phyloP scores from a whole-genome alignment of 768 basidiomycete genomes.

The Russula olivacea region DNA sequence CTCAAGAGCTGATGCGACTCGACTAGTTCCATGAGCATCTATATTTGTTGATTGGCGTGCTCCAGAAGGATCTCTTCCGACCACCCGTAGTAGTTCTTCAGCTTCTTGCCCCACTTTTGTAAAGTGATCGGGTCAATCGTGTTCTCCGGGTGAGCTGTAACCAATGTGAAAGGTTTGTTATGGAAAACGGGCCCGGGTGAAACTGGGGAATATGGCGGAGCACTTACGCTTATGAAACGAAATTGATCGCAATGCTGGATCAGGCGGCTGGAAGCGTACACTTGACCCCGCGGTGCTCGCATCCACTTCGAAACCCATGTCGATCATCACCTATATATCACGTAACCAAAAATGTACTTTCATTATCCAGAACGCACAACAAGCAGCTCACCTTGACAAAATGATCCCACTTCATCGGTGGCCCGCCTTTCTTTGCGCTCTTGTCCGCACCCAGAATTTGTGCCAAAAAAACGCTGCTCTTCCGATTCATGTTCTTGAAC shows the following conservation, averaged over 20 bases:
- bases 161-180: neutral
- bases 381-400: constrained; percentile 28
- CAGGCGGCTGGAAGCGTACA: constrained; percentile 32
- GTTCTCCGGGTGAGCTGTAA: constrained; percentile 30
- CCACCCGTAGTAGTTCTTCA: constrained; percentile 31
- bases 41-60: constrained; percentile 5
- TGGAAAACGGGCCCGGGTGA: neutral
- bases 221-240: constrained; percentile 32
- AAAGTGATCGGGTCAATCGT: constrained; percentile 29
- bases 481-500: constrained; percentile 26
- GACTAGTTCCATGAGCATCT: neutral
- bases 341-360: neutral
- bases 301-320: constrained; percentile 31
- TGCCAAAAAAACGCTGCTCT: constrained; percentile 23
- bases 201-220: neutral
- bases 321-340: constrained; percentile 28
- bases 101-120: constrained; percentile 27
- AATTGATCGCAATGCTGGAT: constrained; percentile 26
- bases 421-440: constrained; percentile 25
- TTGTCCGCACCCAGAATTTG: constrained; percentile 27
- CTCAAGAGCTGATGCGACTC: too few relatives aligned
- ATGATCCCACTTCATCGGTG: constrained; percentile 33
- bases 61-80: constrained; percentile 27
- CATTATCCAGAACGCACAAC: neutral
- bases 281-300: constrained; percentile 31